These are phyloP conservation scores for Perkinsus chesapeaki DNA, from an alignment of 169 alveolate genomes.

Conservation along the genomic window DNA sequence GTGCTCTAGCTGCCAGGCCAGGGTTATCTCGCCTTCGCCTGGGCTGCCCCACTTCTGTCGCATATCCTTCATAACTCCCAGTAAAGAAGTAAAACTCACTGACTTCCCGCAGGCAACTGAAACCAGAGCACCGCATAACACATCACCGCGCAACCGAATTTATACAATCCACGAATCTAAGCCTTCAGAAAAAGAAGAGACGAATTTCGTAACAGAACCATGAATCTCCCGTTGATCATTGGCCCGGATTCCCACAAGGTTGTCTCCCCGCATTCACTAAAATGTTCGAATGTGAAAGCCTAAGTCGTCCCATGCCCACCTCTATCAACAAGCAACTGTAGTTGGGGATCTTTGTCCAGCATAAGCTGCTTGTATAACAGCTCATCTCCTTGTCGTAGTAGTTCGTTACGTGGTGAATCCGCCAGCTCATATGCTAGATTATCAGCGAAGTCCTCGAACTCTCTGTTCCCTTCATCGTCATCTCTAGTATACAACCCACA, in stretches of 20 bases:
- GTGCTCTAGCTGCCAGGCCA: neutral
- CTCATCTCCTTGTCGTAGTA: neutral
- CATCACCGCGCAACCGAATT: no score
- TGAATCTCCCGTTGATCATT: no score
- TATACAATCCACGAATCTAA: no score
- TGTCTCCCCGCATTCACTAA: no score
- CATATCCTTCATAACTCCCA: neutral
- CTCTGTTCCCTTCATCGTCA: neutral
- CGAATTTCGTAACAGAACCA: no score
- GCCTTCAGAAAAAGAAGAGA: no score
- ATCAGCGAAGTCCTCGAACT: neutral
- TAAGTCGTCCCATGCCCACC: no score
- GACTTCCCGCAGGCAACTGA: neutral
- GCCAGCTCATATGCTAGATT: neutral
- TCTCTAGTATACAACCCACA: neutral
- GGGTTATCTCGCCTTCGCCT: neutral
- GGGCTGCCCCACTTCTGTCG: neutral
- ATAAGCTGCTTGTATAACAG: neutral
- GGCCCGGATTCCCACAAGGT: no score
- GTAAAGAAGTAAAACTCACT: neutral
- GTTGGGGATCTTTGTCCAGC: neutral
- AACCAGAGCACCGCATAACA: no score
- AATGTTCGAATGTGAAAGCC: no score
- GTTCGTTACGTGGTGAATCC: neutral
- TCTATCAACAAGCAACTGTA: neutral